Percentiles rank a stretch among this genome's conserved stretches.
These are phyloP conservation scores for Lyophyllum semitale DNA, from an alignment of 768 basidiomycete species.

Conservation along the genomic window DNA sequence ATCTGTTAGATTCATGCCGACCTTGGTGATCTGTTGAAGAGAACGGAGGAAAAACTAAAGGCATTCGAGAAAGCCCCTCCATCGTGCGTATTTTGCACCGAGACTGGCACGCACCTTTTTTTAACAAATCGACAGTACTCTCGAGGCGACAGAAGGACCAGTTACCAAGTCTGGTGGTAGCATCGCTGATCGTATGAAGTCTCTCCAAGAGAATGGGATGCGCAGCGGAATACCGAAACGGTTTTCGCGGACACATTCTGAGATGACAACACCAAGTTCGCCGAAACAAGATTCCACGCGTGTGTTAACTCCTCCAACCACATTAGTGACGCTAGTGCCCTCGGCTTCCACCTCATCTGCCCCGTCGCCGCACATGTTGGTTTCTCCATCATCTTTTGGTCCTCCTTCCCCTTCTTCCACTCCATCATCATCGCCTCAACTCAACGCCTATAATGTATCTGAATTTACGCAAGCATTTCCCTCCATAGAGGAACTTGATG, in stretches of 20 bases:
- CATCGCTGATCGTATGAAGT: slow-evolving; percentile 81
- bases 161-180: slow-evolving; percentile 56
- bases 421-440: slow-evolving; percentile 61
- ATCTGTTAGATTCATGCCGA: slow-evolving; percentile 27
- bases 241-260: slow-evolving; percentile 53
- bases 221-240: slow-evolving; percentile 58
- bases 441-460: slow-evolving; percentile 38
- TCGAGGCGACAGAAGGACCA: slow-evolving; percentile 33
- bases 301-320: slow-evolving; percentile 29
- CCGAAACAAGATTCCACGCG: slow-evolving; percentile 36
- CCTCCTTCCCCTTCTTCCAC: slow-evolving; percentile 78
- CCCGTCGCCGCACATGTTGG: slow-evolving; percentile 63
- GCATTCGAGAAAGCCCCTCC: slow-evolving; percentile 38
- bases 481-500: slow-evolving; percentile 75
- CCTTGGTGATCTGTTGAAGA: slow-evolving; percentile 39
- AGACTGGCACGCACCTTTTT: neutral
- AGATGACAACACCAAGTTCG: slow-evolving; percentile 43
- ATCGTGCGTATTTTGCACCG: slow-evolving; percentile 27
- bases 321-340: slow-evolving; percentile 26
- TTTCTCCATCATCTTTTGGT: slow-evolving; percentile 70
- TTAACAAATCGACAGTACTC: slow-evolving; percentile 17
- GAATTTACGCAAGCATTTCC: slow-evolving; percentile 73
- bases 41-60: slow-evolving; percentile 49
- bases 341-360: slow-evolving; percentile 34
- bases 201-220: slow-evolving; percentile 74